Evolutionary conservation across 176 grass and related monocot species (phyloP), one percentile per base, ranked within the genome.

Genomic region (Phragmites australis): DNA sequence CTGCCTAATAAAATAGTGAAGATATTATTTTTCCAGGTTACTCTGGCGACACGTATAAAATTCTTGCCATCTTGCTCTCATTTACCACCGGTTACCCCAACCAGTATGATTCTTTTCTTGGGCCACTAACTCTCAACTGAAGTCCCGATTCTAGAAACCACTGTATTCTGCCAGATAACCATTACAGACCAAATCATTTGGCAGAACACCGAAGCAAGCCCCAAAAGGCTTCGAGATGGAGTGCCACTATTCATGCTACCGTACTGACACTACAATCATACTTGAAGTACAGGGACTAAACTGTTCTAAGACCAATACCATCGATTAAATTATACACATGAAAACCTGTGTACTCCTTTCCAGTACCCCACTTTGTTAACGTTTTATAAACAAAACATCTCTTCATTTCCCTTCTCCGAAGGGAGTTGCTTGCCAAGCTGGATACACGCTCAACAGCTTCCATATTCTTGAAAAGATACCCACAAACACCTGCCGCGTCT

Each of bases 181-280:
- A 40, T 25, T 6, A 41, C 46, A 62, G 47, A 25, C 22, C 41
- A 88, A 75, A 75, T 74, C 69, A 61, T 80, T 54, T 80, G 61
- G 75, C 86, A 79, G 48, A 60, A 37, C 50, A 72, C 32, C 68
- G 10, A 88, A 88, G 81, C 52, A 76, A 53, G 22, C 74, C 9
- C 10, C 22, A 74, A 37, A 48, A 69, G 18, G 31, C 56, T 17
- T 27, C 41, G 7, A 22, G 80, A 25, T 83, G 61, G 59, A 65
- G 75, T 80, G 81, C 21, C 43, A 80, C 42, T 84, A 34, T 68
- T 52, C 75, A 58, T 67, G 63, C 11, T 30, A 65, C 32, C 31
- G 74, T 72, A 48, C 49, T 64, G 23, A 18, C 78, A 42, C 22
- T 65, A 29, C 23, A 84, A 16, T 9, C 52, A 37, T 52, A 43